Percentiles rank a stretch among this genome's conserved stretches.
These are phyloP conservation scores for Pistacia atlantica DNA, from an alignment of 345 rosid genomes.

Conservation along the genomic window DNA sequence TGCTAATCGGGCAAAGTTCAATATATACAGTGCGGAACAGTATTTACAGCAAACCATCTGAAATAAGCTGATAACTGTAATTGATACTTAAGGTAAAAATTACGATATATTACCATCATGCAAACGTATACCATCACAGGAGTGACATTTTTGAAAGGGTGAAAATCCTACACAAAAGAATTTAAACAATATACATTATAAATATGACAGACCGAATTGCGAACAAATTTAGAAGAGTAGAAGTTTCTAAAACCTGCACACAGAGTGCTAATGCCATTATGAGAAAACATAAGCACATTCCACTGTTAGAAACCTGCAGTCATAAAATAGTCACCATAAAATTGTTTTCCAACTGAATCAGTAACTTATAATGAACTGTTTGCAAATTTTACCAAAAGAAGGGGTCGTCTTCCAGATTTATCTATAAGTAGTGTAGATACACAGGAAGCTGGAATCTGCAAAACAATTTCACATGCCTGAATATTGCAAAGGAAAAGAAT, in stretches of 20 bases:
- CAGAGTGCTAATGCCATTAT: constrained; percentile 28
- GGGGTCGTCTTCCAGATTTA: constrained; percentile 34
- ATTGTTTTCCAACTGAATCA: background rate
- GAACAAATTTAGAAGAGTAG: background rate
- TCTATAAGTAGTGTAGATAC: constrained; percentile 26
- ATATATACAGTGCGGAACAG: too few species aligned
- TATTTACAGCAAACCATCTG: too few species aligned
- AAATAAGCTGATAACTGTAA: too few species aligned
- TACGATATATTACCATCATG: background rate
- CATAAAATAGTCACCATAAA: background rate
- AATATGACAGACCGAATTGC: background rate
- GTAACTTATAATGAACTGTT: background rate
- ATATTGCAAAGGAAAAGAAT: background rate
- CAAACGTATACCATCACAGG: constrained; percentile 35
- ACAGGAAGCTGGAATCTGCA: constrained; percentile 26
- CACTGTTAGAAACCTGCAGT: constrained; percentile 25
- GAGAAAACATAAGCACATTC: constrained; percentile 21
- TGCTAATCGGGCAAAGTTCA: too few species aligned
- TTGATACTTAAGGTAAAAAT: too few species aligned
- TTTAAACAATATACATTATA: too few species aligned
- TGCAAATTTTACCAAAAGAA: constrained; percentile 28
- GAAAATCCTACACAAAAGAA: constrained; percentile 21
- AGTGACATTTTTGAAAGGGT: constrained; percentile 21
- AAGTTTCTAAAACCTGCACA: constrained; percentile 22
- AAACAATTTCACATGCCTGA: background rate